Evolutionary conservation across 2,329 filamentous ascomycete genomes (phyloP).

Genomic region (Pseudogymnoascus sp.): DNA sequence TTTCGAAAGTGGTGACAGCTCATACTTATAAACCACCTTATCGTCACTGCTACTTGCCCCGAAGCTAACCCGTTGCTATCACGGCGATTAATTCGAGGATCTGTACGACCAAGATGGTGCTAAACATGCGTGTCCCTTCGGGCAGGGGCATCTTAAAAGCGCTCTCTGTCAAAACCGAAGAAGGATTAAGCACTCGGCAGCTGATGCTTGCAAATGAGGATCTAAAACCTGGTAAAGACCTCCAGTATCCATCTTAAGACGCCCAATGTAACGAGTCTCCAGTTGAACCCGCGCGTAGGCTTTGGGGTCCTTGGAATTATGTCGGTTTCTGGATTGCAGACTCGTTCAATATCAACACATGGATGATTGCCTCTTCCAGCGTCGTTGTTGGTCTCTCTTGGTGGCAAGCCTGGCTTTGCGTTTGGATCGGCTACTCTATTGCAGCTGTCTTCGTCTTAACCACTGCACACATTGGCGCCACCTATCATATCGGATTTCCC

Average conservation of each 20-base stretch:
- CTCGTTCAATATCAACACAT: conserved; percentile 83
- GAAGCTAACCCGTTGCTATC: background rate
- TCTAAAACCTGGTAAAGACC: conserved; percentile 50
- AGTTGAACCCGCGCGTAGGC: conserved; percentile 69
- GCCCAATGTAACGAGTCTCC: conserved; percentile 28
- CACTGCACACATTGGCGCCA: conserved; percentile 76
- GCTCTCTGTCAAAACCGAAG: conserved; percentile 65
- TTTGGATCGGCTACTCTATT: conserved; percentile 78
- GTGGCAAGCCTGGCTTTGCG: conserved; percentile 88
- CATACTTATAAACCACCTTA: background rate
- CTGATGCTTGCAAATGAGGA: conserved; percentile 82
- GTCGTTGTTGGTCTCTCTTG: conserved; percentile 70
- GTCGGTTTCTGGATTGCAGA: conserved; percentile 82
- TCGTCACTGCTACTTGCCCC: background rate
- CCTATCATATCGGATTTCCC: conserved; percentile 84
- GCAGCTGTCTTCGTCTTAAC: conserved; percentile 65
- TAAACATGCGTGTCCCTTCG: background rate
- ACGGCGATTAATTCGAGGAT: background rate
- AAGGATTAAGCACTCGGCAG: conserved; percentile 68
- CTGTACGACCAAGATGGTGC: background rate
- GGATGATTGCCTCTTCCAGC: conserved; percentile 87
- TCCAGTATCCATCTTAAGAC: conserved; percentile 12
- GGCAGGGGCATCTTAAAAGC: background rate
- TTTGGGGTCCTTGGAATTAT: conserved; percentile 85
- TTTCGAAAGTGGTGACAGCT: background rate